Evolutionary conservation across 2,329 filamentous ascomycete species (phyloP), one percentile per base, ranked within the genome.

Genomic region (Aspergillus pseudoviridinutans): DNA sequence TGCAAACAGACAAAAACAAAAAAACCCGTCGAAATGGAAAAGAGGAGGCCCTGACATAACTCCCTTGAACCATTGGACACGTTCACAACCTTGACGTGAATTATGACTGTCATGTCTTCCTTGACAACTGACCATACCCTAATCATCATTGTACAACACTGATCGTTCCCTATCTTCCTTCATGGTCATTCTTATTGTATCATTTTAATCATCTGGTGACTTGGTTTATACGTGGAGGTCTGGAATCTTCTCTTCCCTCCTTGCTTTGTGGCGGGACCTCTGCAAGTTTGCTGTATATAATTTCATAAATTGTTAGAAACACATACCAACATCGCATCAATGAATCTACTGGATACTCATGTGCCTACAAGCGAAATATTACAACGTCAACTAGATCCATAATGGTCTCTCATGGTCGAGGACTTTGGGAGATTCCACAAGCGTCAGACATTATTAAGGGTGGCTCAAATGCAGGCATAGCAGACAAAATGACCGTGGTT

Each of bases 131-230:
- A 12, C 41, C 38, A 49, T 51, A 35, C 42, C n/a, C 29, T 53
- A 42, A 47, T 49, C 46, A 51, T 29, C 17, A 12, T 22, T 61
- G 59, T 65, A 60, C 49, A 64, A 51, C 42, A 60, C 54, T 46
- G 38, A 24, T 51, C 51, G 47, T 54, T 62, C 58, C 50, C 57
- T 59, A 55, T 56, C 57, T 49, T 27, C 6, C 51, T 50, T 41
- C n/a, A 56, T 32, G 35, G 32, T 58, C 38, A 49, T 50, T 49
- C 17, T n/a, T 20, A 35, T 22, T 56, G 55, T 58, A 60, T 42
- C 50, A 55, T 61, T 49, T 56, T 32, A 56, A 55, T 47, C 24
- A 25, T 41, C 28, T 42, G 9, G 28, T 41, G 41, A 27, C 17
- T 35, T 17, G 47, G 35, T 25, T 41, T 8, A 41, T 24, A 12